Base-by-base conservation (phyloP, 2,329 filamentous ascomycete genomes). In the Fusarium dlaminii region DNA sequence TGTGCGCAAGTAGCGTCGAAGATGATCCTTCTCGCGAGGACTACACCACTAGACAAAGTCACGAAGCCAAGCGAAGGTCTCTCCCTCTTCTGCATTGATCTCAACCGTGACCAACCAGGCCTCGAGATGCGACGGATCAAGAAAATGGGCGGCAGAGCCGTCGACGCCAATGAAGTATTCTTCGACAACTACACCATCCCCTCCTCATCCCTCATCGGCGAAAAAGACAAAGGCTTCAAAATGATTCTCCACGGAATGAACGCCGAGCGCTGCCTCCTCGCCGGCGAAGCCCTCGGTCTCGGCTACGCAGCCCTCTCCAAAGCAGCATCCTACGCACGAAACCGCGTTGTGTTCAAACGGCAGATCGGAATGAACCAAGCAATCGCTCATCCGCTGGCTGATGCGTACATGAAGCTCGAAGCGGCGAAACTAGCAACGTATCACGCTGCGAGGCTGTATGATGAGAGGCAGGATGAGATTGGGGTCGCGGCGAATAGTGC, bases 111-210 rank as follows among this genome's bases (percentile, higher is more conserved):
- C 0, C 83, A 87, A 8, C 87, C 91, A 0, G 87, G 87, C 0
- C 84, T 96, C 3, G 89, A 92, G 15, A 84, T 96, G 79, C 90
- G 89, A 48, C 89, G 85, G 78, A 97, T 97, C 75, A 91, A 89
- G 81, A 97, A 97, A 81, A 96, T 97, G 93, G 94, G 94, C 14
- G 93, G 93, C 0, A 86, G 93, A 18, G 93, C 93, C 0, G 90
- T 97, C 3, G 94, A 96, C 77, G 93, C 94, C 2, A 97, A 97
- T 75, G 93, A 96, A 79, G 92, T 97, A 3, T 97, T 97, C 81
- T 96, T 97, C 79, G 93, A 96, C 80, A 89, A 91, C 74, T 97
- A 95, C 80, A 80, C 82, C 8, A 89, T 96, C 20, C 89, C 91
- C 0, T 86, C 87, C 0, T 85, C 90, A 45, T 86, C 90, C 0